Conservation (phyloP, 805 yeast species). For the Kazachstania africana region DNA sequence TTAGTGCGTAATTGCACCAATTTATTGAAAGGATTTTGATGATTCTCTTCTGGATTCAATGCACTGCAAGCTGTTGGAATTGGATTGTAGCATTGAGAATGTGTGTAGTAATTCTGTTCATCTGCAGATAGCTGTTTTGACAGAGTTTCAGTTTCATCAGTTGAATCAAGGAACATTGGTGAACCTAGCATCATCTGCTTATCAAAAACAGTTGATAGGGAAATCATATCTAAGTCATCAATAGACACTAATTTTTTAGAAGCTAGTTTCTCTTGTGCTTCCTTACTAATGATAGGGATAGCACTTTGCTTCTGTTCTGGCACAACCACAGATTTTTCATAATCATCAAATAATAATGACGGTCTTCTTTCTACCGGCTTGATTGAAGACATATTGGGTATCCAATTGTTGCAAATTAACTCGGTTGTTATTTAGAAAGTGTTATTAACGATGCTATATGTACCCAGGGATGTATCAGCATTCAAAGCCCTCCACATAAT, state of each 20-base stretch:
- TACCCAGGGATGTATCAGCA: too few species aligned
- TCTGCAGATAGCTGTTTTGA: background rate
- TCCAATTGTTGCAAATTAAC: too few species aligned
- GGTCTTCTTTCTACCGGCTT: slow-evolving; percentile 1
- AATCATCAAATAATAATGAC: background rate
- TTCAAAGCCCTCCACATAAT: too few species aligned
- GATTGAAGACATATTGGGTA: background rate
- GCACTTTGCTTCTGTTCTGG: background rate
- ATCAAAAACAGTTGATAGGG: slow-evolving; percentile 20
- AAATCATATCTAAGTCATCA: slow-evolving; percentile 24
- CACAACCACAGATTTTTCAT: background rate
- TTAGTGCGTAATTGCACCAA: slow-evolving; percentile 46
- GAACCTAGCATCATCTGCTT: slow-evolving; percentile 23
- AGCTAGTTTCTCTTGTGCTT: slow-evolving; percentile 1
- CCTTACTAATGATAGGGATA: slow-evolving; percentile 2
- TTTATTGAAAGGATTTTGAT: slow-evolving; percentile 9
- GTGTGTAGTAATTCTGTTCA: background rate
- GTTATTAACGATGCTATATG: too few species aligned
- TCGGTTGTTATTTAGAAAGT: too few species aligned
- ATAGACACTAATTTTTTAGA: slow-evolving; percentile 8
- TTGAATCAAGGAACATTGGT: slow-evolving; percentile 22
- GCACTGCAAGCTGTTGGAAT: slow-evolving; percentile 7
- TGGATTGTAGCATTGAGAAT: background rate
- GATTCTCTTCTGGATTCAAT: too few species aligned
- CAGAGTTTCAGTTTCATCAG: slow-evolving; percentile 4